Evolutionary conservation across 495 filamentous ascomycete species (phyloP).

Genomic region (Hamigera avellanea): DNA sequence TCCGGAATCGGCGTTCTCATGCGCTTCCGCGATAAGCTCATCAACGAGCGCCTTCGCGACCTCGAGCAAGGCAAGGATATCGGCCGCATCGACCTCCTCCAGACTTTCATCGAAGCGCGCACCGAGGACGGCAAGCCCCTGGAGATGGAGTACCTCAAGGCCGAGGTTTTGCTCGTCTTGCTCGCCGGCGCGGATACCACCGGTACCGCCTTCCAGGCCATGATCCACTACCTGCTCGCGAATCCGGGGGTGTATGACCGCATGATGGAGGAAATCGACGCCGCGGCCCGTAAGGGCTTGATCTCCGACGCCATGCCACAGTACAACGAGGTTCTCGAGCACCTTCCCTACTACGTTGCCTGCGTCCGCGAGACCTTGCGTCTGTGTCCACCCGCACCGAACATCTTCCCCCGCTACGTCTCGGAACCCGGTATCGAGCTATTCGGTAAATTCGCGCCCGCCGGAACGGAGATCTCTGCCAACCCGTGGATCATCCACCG

Average conservation of each 20-base stretch:
- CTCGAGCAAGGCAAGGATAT: slow-evolving; percentile 17
- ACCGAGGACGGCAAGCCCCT: slow-evolving; percentile 35
- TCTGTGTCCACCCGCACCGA: slow-evolving; percentile 40
- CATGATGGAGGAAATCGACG: slow-evolving; percentile 47
- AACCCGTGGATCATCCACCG: slow-evolving; percentile 44
- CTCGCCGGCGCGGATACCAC: slow-evolving; percentile 58
- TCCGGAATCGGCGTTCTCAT: slow-evolving; percentile 29
- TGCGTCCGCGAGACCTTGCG: slow-evolving; percentile 43
- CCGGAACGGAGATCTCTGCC: slow-evolving; percentile 44
- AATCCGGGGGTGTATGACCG: slow-evolving; percentile 33
- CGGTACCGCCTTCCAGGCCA: slow-evolving; percentile 41
- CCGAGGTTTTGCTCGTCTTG: slow-evolving; percentile 42
- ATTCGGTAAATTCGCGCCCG: slow-evolving; percentile 41
- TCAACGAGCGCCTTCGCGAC: slow-evolving; percentile 24
- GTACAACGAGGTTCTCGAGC: slow-evolving; percentile 32
- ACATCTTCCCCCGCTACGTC: slow-evolving; percentile 34
- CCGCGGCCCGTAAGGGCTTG: slow-evolving; percentile 28
- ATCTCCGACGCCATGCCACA: slow-evolving; percentile 20
- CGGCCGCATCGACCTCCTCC: slow-evolving; percentile 14
- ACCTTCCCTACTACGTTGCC: slow-evolving; percentile 34
- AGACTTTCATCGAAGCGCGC: slow-evolving; percentile 31
- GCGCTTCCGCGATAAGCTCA: slow-evolving; percentile 39
- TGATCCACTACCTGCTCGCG: slow-evolving; percentile 40
- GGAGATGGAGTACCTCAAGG: slow-evolving; percentile 38
- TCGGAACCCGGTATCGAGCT: slow-evolving; percentile 41